phyloP scores from a whole-genome alignment of 1,284 basidiomycete genomes.

The Schizopora paradoxa region DNA sequence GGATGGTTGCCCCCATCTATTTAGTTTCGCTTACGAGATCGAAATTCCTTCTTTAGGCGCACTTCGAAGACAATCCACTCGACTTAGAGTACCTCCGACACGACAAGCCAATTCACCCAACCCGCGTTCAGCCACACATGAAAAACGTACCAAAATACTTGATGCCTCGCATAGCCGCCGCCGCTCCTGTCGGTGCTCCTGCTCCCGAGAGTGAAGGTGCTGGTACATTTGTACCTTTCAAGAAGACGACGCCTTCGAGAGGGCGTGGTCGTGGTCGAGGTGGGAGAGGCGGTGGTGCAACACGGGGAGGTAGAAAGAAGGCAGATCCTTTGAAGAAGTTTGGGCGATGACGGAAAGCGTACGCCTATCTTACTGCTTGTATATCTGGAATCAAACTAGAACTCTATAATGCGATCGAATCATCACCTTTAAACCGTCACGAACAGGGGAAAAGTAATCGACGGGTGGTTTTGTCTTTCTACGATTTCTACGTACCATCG shows the following conservation, averaged over 20 bases:
- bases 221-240: slow-evolving; percentile 66
- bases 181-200: slow-evolving; percentile 20
- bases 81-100: slow-evolving; percentile 92
- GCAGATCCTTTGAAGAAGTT: slow-evolving; percentile 77
- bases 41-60: slow-evolving; percentile 53
- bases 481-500: no score
- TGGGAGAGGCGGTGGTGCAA: slow-evolving; percentile 33
- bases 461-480: no score
- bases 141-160: slow-evolving; percentile 95
- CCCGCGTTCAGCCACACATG: slow-evolving; percentile 86
- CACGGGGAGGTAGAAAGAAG: slow-evolving; percentile 57
- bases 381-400: no score
- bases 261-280: slow-evolving; percentile 44
- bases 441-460: no score
- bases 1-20: slow-evolving; percentile 3
- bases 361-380: no score
- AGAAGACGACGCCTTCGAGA: slow-evolving; percentile 43
- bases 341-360: slow-evolving; percentile 36
- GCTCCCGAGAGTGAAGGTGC: slow-evolving; percentile 24
- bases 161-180: slow-evolving; percentile 72
- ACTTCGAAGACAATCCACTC: slow-evolving; percentile 96
- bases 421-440: no score
- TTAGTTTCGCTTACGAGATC: not conserved
- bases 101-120: slow-evolving; percentile 89
- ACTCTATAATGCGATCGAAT: no score